Base-by-base conservation (phyloP, 202 grass and related monocot genomes). In the Elaeis oleifera region DNA sequence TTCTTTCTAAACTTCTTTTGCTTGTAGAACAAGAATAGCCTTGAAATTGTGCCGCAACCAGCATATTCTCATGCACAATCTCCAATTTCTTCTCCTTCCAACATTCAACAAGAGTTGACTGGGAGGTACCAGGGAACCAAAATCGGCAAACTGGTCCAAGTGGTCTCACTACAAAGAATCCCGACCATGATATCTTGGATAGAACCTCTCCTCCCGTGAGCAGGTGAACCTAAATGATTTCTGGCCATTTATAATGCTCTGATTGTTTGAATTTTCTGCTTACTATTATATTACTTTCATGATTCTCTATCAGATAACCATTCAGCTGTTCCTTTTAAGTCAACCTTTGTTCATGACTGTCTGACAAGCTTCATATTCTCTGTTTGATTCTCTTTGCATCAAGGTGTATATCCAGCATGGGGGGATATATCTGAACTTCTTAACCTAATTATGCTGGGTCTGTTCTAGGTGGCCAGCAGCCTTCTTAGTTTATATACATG, bases 41-140 rank as follows among this genome's bases (percentile, higher is more conserved):
- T 88, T 31, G 87, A 86, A 74, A 79, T 97, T 79, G 79, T 89
- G 61, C 71, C 87, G 26, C 87, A 86, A 57, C 56, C 77, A 73
- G 6, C 77, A 56, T 91, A 91, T 81, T 60, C 70, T 67, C 79
- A 91, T 6, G 54, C 79, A 27, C 92, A 89, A 58, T 91, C 87
- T 53, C 87, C 87, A 25, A 81, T 91, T 55, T 81, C 81, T 62
- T 90, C 84, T 74, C 81, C 81, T 17, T 44, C 36, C 36, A 77
- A 60, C 69, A 61, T 77, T 56, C 87, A 91, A 63, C 68, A 56
- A 87, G 73, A 77, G 59, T 59, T 62, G 61, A 81, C 61, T 91
- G 79, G 87, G 80, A 76, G 39, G 49, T 70, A 73, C 67, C 44
- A 48, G 56, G 63, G 53, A 76, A 79, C 55, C 70, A 53, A 84